phyloP scores from a whole-genome alignment of 306 rosid genomes.

The Dalbergia cultrata region DNA sequence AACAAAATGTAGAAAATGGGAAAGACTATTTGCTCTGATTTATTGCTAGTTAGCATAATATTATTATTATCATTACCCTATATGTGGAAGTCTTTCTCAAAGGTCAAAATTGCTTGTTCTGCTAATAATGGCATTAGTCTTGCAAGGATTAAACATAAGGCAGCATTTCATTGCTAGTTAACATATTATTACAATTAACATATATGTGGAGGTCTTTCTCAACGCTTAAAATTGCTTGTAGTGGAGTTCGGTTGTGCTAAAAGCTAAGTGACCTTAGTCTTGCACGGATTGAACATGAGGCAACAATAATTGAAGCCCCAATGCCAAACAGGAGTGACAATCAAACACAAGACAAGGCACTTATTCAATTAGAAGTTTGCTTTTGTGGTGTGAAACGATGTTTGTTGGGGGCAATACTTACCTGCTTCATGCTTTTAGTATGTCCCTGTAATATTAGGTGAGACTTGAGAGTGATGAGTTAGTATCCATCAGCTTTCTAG shows the following conservation, averaged over 20 bases:
- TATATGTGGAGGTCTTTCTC: slow-evolving; percentile 8
- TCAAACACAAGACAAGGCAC: neutral
- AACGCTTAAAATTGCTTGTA: neutral
- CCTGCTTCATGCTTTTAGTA: neutral
- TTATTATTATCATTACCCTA: neutral
- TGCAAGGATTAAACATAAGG: too few species aligned
- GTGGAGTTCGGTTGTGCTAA: neutral
- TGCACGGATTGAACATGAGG: neutral
- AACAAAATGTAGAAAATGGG: neutral
- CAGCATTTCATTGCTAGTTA: too few species aligned
- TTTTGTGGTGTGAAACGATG: slow-evolving; percentile 2
- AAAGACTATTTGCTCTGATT: neutral
- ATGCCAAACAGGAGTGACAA: neutral
- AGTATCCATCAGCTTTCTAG: slow-evolving; percentile 13
- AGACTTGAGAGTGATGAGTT: neutral
- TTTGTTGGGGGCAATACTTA: neutral
- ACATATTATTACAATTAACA: neutral
- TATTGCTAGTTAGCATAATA: neutral
- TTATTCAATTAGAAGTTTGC: neutral
- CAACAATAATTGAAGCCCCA: neutral
- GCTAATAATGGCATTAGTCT: too few species aligned
- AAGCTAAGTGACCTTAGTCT: neutral
- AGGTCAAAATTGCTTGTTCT: neutral
- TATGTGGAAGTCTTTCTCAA: slow-evolving; percentile 19
- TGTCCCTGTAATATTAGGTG: slow-evolving; percentile 17